Percentiles rank a stretch among this genome's conserved stretches.
Evolutionary conservation across 2,329 filamentous ascomycete species (phyloP).

Genomic region (Metarhizium rileyi): DNA sequence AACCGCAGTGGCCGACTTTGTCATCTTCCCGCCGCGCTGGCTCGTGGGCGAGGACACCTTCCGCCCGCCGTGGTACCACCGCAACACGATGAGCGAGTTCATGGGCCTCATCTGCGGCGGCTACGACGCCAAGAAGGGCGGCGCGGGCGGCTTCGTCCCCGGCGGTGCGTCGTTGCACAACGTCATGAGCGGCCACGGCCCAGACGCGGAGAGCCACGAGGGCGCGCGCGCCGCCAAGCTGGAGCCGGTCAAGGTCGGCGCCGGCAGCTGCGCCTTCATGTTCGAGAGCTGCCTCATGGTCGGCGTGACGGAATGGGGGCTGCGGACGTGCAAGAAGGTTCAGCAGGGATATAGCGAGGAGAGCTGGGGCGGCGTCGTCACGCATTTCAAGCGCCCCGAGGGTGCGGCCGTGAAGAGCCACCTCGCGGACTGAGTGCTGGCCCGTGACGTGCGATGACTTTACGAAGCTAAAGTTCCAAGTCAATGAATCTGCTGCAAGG

Average conservation of each 20-base stretch:
- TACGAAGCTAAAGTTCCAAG: no score
- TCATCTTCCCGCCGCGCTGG: slow-evolving; percentile 66
- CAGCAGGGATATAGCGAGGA: slow-evolving; percentile 48
- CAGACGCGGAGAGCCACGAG: slow-evolving; percentile 46
- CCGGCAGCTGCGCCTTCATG: slow-evolving; percentile 58
- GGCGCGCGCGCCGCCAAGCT: slow-evolving; percentile 45
- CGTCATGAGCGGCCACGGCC: slow-evolving; percentile 59
- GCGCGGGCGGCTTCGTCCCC: slow-evolving; percentile 42
- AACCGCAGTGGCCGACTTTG: slow-evolving; percentile 61
- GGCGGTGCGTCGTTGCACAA: slow-evolving; percentile 56
- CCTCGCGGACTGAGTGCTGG: slow-evolving; percentile 5
- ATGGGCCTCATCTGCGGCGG: slow-evolving; percentile 49
- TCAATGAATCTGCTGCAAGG: no score
- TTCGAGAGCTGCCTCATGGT: slow-evolving; percentile 62
- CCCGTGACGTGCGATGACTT: no score
- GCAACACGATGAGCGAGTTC: slow-evolving; percentile 59
- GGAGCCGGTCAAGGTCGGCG: slow-evolving; percentile 47
- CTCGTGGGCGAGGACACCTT: slow-evolving; percentile 62
- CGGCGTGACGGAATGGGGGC: slow-evolving; percentile 62
- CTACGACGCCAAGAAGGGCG: slow-evolving; percentile 52
- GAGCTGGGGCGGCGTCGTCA: slow-evolving; percentile 64
- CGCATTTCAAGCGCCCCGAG: slow-evolving; percentile 46
- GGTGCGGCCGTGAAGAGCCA: slow-evolving; percentile 19
- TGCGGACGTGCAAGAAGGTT: slow-evolving; percentile 46
- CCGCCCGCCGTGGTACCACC: slow-evolving; percentile 64